These are phyloP conservation scores for Hypoxylon perforatum DNA, from an alignment of 495 filamentous ascomycete species.

Conservation along the genomic window DNA sequence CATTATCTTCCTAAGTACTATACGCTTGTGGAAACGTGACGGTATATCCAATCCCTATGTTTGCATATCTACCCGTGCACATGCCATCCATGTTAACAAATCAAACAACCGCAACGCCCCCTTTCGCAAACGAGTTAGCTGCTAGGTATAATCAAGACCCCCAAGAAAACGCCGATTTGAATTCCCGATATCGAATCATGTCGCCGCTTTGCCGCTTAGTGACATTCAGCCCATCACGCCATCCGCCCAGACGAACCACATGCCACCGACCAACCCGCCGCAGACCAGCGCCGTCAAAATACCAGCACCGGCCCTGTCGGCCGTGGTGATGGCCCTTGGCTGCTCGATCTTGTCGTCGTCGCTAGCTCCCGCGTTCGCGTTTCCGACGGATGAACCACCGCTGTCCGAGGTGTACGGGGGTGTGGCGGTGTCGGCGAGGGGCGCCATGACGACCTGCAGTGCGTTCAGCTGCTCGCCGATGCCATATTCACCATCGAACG, in stretches of 20 bases:
- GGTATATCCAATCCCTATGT: too few species aligned
- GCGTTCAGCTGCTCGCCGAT: constrained; percentile 72
- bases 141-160: constrained; percentile 12
- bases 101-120: not conserved
- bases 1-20: too few species aligned
- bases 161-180: constrained; percentile 9
- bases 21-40: too few species aligned
- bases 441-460: constrained; percentile 65
- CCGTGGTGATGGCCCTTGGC: constrained; percentile 55
- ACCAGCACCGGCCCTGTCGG: constrained; percentile 65
- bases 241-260: constrained; percentile 27
- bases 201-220: not conserved
- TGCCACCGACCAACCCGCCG: constrained; percentile 53
- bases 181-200: not conserved
- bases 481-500: constrained; percentile 59
- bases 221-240: constrained; percentile 6
- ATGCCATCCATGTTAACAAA: too few species aligned
- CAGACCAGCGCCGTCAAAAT: constrained; percentile 66
- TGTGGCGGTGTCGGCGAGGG: constrained; percentile 42
- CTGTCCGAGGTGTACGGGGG: constrained; percentile 65
- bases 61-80: too few species aligned
- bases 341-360: constrained; percentile 26
- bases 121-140: not conserved
- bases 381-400: constrained; percentile 74
- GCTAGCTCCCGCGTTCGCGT: constrained; percentile 63